Base-by-base conservation (phyloP, 2,329 filamentous ascomycete genomes). In the Cytospora mali region DNA sequence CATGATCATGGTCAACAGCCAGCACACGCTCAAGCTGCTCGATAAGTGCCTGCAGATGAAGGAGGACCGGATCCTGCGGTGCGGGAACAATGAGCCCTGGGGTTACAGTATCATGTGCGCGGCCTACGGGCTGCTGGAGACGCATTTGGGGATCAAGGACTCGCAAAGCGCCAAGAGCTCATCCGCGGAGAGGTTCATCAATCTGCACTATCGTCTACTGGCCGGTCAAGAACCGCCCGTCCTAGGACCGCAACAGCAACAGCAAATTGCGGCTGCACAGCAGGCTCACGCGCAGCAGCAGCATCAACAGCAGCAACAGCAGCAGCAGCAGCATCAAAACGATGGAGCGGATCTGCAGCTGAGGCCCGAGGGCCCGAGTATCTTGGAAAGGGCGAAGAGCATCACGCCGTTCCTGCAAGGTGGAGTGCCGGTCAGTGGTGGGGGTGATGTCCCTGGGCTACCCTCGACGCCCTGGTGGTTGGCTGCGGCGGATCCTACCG, bases 71-170 rank as follows among this genome's bases (percentile, higher is more conserved):
- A 79, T 87, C 9, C 71, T 88, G 27, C 77, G 84, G n/a, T 86
- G 83, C 65, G 84, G 84, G 18, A 87, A 87, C 74, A 85, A 86
- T 68, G 85, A 88, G 69, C 84, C 85, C 0, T 87, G 85, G 85
- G 84, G 84, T 21, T 86, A 87, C 71, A 84, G 81, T 61, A 86
- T 86, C 70, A 85, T 87, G 81, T 87, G 84, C 67, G 83, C 84
- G 3, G 83, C 84, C 1, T 77, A 82, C 28, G 85, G 84, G 3
- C 76, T 88, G 11, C 75, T 87, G 27, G 84, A 87, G 71, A 82
- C 83, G 0, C 84, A 88, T 64, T 75, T 87, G 16, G 83, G 81
- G 29, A 80, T 80, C 62, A 87, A 86, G 75, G 80, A 83, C 9
- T 71, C 80, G 18, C 82, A 86, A 66, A 77, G 77, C 9, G 84